A percentile compares a stretch with the other conserved stretches of the same genome.
Evolutionary conservation across 2,329 filamentous ascomycete species (phyloP).

Genomic region (Elsinoe perseae): DNA sequence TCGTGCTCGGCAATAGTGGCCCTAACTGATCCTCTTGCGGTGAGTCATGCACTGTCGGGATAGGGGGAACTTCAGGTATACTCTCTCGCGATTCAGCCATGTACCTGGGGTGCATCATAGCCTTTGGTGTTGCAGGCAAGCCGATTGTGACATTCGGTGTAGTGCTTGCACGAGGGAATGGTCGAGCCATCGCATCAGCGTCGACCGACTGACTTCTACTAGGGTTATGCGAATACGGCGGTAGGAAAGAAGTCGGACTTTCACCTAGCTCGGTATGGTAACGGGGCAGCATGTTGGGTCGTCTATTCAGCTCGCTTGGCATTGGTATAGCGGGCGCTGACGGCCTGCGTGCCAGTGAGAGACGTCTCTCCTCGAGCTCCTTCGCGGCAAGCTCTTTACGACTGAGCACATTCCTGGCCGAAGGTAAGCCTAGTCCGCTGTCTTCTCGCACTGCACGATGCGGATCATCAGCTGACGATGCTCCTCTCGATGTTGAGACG

Average conservation of each 20-base stretch:
- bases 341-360: conserved; percentile 72
- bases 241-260: conserved; percentile 34
- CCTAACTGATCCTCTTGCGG: conserved; percentile 31
- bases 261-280: conserved; percentile 38
- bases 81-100: conserved; percentile 46
- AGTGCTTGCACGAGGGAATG: conserved; percentile 29
- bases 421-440: conserved; percentile 1
- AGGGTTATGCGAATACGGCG: conserved; percentile 31
- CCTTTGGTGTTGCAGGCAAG: conserved; percentile 82
- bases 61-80: conserved; percentile 48
- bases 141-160: conserved; percentile 55
- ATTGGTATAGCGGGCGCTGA: conserved; percentile 74
- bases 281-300: conserved; percentile 33
- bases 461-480: neutral
- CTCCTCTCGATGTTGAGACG: conserved; percentile 21
- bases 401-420: conserved; percentile 22
- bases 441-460: neutral
- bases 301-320: conserved; percentile 43
- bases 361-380: conserved; percentile 79
- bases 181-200: conserved; percentile 40
- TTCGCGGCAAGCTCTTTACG: conserved; percentile 52
- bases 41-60: conserved; percentile 38
- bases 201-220: conserved; percentile 60
- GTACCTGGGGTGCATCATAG: conserved; percentile 75
- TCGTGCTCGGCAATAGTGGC: conserved; percentile 41